Evolutionary conservation across 2,329 filamentous ascomycete species (phyloP), one percentile per base, ranked within the genome.

Genomic region (Chaetomiaceae sp.): DNA sequence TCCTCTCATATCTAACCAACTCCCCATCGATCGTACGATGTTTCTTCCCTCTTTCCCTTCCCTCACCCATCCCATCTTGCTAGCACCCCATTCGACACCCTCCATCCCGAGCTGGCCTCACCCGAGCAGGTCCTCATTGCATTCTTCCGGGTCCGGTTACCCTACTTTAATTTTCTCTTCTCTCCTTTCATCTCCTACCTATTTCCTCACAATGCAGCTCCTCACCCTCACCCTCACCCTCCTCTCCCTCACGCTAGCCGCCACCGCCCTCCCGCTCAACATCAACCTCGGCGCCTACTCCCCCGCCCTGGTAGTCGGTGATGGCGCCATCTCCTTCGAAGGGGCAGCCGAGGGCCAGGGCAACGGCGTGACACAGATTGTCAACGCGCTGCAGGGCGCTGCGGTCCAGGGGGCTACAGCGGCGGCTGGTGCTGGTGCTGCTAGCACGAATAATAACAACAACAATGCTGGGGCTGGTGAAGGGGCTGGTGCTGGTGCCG

Each of bases 271-370:
- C 43, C 74, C 75, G 25, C 72, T 78, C 47, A 78, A 77, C 70
- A 77, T 78, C 72, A 77, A 77, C 67, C 69, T 78, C 48, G 75
- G 75, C 49, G 74, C 75, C 29, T 78, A 76, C 63, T 78, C 75
- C 39, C 75, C 75, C 46, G 75, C 75, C 60, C 61, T 77, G 68
- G 75, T 78, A 68, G 75, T 78, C 68, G 75, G 75, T 75, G 75
- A 78, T 70, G 75, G 75, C 67, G 75, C 75, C 65, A 77, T 78
- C 53, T 74, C 73, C 46, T 73, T 78, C 25, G 27, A 46, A 17
- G 49, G 49, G 49, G n/a, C n/a, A n/a, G 72, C 70, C 55, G 71
- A 68, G 3, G 70, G 68, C 46, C 54, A 71, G 15, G 69, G 68
- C 33, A 65, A 69, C 51, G 34, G 29, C 12, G 49, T 34, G 3